Evolutionary conservation across 1,284 basidiomycete genomes (phyloP).

Genomic region (Leccinum olivaceoglutinosum): DNA sequence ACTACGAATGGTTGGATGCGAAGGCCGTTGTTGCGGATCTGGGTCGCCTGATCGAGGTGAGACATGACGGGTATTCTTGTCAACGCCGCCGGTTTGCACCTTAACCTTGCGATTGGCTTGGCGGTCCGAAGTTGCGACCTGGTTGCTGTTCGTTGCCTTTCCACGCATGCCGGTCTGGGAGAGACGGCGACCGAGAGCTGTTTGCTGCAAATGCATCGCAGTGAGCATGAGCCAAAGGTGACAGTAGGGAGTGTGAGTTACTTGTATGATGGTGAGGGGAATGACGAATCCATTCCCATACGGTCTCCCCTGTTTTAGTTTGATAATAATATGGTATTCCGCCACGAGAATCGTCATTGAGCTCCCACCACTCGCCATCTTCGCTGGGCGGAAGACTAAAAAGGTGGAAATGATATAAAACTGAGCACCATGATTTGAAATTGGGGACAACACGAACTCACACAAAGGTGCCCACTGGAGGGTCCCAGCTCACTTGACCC

Average conservation of each 20-base stretch:
- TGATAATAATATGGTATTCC: constrained; percentile 90
- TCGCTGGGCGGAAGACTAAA: constrained; percentile 73
- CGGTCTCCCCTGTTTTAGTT: constrained; percentile 81
- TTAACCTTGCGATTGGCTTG: constrained; percentile 33
- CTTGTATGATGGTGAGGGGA: constrained; percentile 83
- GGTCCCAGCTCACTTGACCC: constrained; percentile 89
- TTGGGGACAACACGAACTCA: constrained; percentile 33
- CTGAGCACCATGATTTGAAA: constrained; percentile 14
- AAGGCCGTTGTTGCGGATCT: constrained; percentile 23
- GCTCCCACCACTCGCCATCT: constrained; percentile 94
- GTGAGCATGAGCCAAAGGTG: constrained; percentile 10
- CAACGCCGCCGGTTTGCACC: constrained; percentile 32
- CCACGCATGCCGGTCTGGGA: constrained; percentile 36
- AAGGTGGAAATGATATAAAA: constrained; percentile 9
- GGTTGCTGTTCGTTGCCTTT: constrained; percentile 7
- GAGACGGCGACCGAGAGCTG: constrained; percentile 65
- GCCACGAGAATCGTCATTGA: constrained; percentile 72
- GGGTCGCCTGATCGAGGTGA: constrained; percentile 22
- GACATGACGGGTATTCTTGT: constrained; percentile 27
- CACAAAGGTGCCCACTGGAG: constrained; percentile 88
- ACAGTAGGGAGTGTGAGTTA: constrained; percentile 21
- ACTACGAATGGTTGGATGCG: constrained; percentile 26
- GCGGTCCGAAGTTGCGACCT: constrained; percentile 16
- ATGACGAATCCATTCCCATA: constrained; percentile 90
- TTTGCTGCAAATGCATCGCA: constrained; percentile 46